phyloP scores from a whole-genome alignment of 2,329 filamentous ascomycete genomes.

The Chrysosphaeria jannelii region DNA sequence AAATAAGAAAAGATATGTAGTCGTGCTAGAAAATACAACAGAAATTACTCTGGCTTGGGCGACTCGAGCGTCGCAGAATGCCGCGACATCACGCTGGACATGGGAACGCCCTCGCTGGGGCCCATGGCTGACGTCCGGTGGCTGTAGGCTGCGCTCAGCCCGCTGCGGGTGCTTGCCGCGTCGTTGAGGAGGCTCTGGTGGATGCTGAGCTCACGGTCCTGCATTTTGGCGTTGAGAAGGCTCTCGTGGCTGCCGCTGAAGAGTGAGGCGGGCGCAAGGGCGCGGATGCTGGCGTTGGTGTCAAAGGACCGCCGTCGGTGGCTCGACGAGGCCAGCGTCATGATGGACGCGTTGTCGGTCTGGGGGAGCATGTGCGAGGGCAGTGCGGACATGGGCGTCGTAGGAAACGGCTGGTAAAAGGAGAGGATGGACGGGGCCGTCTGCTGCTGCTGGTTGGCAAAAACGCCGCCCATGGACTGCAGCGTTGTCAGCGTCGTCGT shows the following conservation, averaged over 20 bases:
- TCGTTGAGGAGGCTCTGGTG: slow-evolving; percentile 17
- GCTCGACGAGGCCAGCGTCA: slow-evolving; percentile 58
- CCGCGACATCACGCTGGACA: slow-evolving; percentile 1
- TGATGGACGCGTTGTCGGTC: slow-evolving; percentile 61
- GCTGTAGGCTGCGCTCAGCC: slow-evolving; percentile 14
- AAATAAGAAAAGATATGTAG: slow-evolving; percentile 1
- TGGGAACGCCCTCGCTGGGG: slow-evolving; percentile 6
- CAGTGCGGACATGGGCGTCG: slow-evolving; percentile 37
- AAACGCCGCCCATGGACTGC: slow-evolving; percentile 26
- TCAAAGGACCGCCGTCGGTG: slow-evolving; percentile 56
- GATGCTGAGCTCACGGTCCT: slow-evolving; percentile 33
- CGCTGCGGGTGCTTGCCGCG: slow-evolving; percentile 6
- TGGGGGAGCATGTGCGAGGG: slow-evolving; percentile 33
- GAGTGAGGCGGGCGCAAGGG: slow-evolving; percentile 52
- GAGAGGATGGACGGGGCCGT: slow-evolving; percentile 19
- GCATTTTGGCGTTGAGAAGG: no score
- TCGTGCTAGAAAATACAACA: neutral
- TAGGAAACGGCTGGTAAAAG: slow-evolving; percentile 35
- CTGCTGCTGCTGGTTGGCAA: slow-evolving; percentile 12
- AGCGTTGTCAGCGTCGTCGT: slow-evolving; percentile 69
- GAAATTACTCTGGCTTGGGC: slow-evolving; percentile 1
- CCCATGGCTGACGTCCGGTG: slow-evolving; percentile 17
- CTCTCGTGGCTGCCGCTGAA: slow-evolving; percentile 61
- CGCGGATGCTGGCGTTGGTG: slow-evolving; percentile 61
- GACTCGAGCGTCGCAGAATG: no score